Conservation (phyloP, 805 yeast genomes). For the Zygoascus flipseniorum region DNA sequence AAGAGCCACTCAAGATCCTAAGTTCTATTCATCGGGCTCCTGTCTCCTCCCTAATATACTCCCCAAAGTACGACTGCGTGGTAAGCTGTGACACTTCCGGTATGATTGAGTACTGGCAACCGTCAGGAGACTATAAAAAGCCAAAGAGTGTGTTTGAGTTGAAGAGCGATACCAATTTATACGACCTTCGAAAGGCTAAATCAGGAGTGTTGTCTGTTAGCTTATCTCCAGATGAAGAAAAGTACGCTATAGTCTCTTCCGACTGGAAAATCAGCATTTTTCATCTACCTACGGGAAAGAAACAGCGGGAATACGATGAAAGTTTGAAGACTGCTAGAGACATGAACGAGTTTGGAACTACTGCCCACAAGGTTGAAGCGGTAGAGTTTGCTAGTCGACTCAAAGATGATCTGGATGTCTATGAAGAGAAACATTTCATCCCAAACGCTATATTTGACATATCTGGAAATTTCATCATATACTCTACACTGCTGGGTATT, state of each 20-base stretch:
- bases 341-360: slow-evolving; percentile 23
- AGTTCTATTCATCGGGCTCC: slow-evolving; percentile 21
- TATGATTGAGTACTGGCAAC: slow-evolving; percentile 33
- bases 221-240: slow-evolving; percentile 24
- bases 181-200: slow-evolving; percentile 31
- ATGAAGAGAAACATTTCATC: not conserved
- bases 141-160: slow-evolving; percentile 26
- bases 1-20: slow-evolving; percentile 9
- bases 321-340: slow-evolving; percentile 18
- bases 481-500: slow-evolving; percentile 26
- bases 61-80: slow-evolving; percentile 20
- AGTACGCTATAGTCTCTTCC: slow-evolving; percentile 25
- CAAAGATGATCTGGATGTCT: slow-evolving; percentile 1
- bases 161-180: slow-evolving; percentile 35
- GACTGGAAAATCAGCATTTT: slow-evolving; percentile 30
- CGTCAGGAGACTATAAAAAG: slow-evolving; percentile 14
- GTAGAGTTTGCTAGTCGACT: slow-evolving; percentile 24
- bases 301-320: slow-evolving; percentile 26
- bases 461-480: slow-evolving; percentile 24
- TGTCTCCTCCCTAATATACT: slow-evolving; percentile 21
- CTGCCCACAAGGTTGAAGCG: slow-evolving; percentile 15
- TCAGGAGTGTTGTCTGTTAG: slow-evolving; percentile 19
- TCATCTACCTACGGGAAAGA: slow-evolving; percentile 30
- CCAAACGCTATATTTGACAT: slow-evolving; percentile 24
- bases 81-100: slow-evolving; percentile 27